Base-by-base conservation (phyloP, 2,329 filamentous ascomycete species). In the Huntiella abstrusa region DNA sequence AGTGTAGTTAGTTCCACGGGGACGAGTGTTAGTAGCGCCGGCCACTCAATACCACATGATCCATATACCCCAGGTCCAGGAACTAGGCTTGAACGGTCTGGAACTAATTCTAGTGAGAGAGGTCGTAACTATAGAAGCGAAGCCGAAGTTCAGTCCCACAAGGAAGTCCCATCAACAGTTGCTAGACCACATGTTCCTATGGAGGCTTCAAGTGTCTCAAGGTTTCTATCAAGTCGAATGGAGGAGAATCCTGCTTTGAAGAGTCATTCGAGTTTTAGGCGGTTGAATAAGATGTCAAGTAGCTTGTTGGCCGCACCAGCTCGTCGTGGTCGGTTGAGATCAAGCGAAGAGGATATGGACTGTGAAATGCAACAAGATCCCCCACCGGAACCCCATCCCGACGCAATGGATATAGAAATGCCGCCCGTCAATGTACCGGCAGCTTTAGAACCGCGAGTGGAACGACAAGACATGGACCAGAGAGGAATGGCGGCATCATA, bases 241-340 rank as follows among this genome's bases (percentile, higher is more conserved):
- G 75, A 75, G 2, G 80, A 86, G 17, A 77, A 81, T 33, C 62
- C 64, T 33, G 77, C 73, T 11, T 64, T 75, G 1, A 81, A 83
- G 50, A 78, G 79, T 54, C 85, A 83, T 0, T 74, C 86, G 68
- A 73, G 84, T 4, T 67, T 87, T 49, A 88, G 87, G 62, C 70
- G 83, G 51, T 73, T 84, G 11, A 80, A 79, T 12, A 83, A 83
- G 59, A 68, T 80, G 5, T 74, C 80, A 2, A 84, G 83, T 1
- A 80, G 75, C 50, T 87, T 88, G 53, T 65, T 91, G 16, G 85
- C 82, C 53, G 83, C 82, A 1, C 84, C 84, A 22, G 82, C 84
- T 15, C 73, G 84, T 46, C 70, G 85, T 53, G 84, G 83, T 19
- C 71, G 81, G 51, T 69, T 77, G 52, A 66, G 75, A 49, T 71